Evolutionary conservation across 495 filamentous ascomycete genomes (phyloP), one percentile per base, ranked within the genome.

Genomic region (Platismatia glauca): DNA sequence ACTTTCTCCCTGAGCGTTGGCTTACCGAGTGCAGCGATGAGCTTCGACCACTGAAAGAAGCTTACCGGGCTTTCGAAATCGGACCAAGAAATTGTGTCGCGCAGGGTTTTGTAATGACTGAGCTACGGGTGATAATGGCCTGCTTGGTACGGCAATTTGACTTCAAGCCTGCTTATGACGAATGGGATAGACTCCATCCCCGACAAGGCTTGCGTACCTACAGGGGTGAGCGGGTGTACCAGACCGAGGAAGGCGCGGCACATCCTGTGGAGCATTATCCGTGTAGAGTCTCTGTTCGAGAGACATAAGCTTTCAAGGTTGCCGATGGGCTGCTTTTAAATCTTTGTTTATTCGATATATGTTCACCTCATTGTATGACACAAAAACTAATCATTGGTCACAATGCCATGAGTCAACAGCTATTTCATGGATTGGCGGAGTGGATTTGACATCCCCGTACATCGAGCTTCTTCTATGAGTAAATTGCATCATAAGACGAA

Each of bases 1-100:
- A 70, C 22, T 80, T 80, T 58, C 46, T 74, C 33, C 75, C 75
- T 2, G 70, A 75, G 35, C 71, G 74, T 0, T 59, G 58, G 58
- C 41, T 59, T 2, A 24, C 33, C 13, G 58, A 48, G 0, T 20
- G 24, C 2, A 22, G 58, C n/a, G 15, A 16, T 37, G 39, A 59
- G 29, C n/a, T 50, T 27, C 20, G 37, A 22, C 58, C 41, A 1
- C 29, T 22, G 43, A 59, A 73, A 44, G 74, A 72, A 57, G 71
- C 74, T 9, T 81, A 68, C 68, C 67, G 78, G 24, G 71, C 79
- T 0, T 82, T 82, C 38, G 75, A 79, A 66, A 68, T 73, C 9
- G 80, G 81, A 0, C 79, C 77, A 4, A 69, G 79, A 41, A 74
- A 72, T 48, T 81, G 80, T 44, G 77, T 81, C 41, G 80, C 77